phyloP scores from a whole-genome alignment of 2,329 filamentous ascomycete species.

The Penicillium sp. region DNA sequence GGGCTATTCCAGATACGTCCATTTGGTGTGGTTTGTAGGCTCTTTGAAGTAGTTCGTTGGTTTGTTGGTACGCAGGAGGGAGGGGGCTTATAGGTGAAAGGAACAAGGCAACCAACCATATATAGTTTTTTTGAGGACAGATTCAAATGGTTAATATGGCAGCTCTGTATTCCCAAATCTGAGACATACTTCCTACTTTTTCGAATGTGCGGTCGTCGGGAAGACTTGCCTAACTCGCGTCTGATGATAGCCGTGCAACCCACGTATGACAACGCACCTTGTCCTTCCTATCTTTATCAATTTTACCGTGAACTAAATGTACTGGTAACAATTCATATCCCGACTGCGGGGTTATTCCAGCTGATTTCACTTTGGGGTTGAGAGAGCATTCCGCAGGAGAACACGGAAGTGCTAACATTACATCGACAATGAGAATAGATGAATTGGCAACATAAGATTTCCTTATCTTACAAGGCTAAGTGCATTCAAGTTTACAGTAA shows the following conservation, averaged over 20 bases:
- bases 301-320: neutral
- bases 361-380: neutral
- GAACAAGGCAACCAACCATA: neutral
- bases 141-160: too few relatives aligned
- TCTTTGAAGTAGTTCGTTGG: neutral
- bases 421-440: neutral
- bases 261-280: neutral
- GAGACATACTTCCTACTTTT: neutral
- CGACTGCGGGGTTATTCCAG: neutral
- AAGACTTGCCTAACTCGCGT: slow-evolving; percentile 17
- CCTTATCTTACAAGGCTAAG: neutral
- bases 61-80: neutral
- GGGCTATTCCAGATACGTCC: slow-evolving; percentile 20
- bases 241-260: neutral
- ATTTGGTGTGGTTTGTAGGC: neutral
- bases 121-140: neutral
- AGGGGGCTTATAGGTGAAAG: neutral
- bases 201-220: slow-evolving; percentile 16
- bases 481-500: neutral
- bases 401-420: neutral
- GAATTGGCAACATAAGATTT: too few relatives aligned
- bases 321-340: neutral
- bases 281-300: neutral
- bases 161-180: neutral
- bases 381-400: neutral